Percentiles rank a stretch among this genome's conserved stretches.
These are phyloP conservation scores for Gliomastix tumulicola DNA, from an alignment of 2,329 filamentous ascomycete species.

Conservation along the genomic window DNA sequence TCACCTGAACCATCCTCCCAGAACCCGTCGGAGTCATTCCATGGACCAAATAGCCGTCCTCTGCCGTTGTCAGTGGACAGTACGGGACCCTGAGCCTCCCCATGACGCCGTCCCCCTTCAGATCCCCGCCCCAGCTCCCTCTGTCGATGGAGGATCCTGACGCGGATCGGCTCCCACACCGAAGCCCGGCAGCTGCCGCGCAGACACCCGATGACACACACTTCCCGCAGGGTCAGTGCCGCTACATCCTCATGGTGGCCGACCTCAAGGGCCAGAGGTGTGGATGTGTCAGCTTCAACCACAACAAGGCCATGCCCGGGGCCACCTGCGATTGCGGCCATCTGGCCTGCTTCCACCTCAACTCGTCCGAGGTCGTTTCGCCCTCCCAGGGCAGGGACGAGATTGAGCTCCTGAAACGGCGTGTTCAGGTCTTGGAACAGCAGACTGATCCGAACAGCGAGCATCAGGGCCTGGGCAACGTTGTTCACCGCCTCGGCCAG, in stretches of 20 bases:
- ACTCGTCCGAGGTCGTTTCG: slow-evolving; percentile 38
- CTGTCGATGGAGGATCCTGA: no score
- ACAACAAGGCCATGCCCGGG: slow-evolving; percentile 45
- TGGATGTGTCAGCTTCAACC: slow-evolving; percentile 49
- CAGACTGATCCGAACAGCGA: slow-evolving; percentile 14
- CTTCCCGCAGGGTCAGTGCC: slow-evolving; percentile 51
- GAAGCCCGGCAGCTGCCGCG: no score
- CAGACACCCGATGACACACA: slow-evolving; percentile 39
- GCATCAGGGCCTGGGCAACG: slow-evolving; percentile 25
- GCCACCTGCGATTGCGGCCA: slow-evolving; percentile 53
- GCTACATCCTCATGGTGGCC: slow-evolving; percentile 50
- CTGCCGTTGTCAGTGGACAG: no score
- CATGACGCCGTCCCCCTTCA: no score
- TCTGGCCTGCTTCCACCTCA: slow-evolving; percentile 51
- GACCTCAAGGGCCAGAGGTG: slow-evolving; percentile 52
- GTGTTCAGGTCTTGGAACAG: slow-evolving; percentile 5
- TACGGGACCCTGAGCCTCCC: no score
- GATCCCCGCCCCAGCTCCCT: no score
- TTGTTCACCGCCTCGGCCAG: slow-evolving; percentile 37
- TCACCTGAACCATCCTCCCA: no score
- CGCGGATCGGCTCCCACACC: no score
- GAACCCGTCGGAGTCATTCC: no score
- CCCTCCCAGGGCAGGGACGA: slow-evolving; percentile 38
- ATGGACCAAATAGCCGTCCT: no score
- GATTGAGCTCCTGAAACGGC: slow-evolving; percentile 5